Evolutionary conservation across 805 yeast genomes (phyloP).

Genomic region (Ogataea neopini): DNA sequence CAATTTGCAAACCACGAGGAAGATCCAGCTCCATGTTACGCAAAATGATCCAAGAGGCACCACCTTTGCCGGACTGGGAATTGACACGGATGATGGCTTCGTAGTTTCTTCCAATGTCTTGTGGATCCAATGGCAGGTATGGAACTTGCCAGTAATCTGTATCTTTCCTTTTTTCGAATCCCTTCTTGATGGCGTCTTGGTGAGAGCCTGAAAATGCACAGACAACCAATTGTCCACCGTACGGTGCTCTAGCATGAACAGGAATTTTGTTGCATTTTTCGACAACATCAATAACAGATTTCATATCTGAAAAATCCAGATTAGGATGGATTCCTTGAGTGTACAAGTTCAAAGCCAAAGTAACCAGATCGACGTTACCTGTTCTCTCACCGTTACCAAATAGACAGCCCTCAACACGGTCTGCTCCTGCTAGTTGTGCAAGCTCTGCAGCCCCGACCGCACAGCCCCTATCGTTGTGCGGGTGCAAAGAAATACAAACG

Average conservation of each 20-base stretch:
- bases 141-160: conserved; percentile 68
- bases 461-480: conserved; percentile 84
- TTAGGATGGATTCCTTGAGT: conserved; percentile 75
- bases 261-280: conserved; percentile 80
- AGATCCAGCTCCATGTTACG: conserved; percentile 74
- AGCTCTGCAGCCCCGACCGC: conserved; percentile 82
- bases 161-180: conserved; percentile 38
- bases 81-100: conserved; percentile 90
- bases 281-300: conserved; percentile 63
- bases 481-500: conserved; percentile 69
- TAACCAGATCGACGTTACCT: conserved; percentile 77
- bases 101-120: conserved; percentile 84
- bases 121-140: conserved; percentile 81
- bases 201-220: conserved; percentile 70
- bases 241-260: conserved; percentile 74
- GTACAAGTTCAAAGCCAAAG: conserved; percentile 74
- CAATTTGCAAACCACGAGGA: conserved; percentile 79
- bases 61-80: conserved; percentile 88
- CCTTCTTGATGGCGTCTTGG: conserved; percentile 41
- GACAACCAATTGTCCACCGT: conserved; percentile 76
- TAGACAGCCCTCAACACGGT: conserved; percentile 80
- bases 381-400: conserved; percentile 86
- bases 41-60: conserved; percentile 85
- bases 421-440: conserved; percentile 78
- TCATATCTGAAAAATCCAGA: conserved; percentile 69